Percentiles rank a stretch among this genome's conserved stretches.
Evolutionary conservation across 129 eudicot species (phyloP).

Genomic region (Arctium lappa): DNA sequence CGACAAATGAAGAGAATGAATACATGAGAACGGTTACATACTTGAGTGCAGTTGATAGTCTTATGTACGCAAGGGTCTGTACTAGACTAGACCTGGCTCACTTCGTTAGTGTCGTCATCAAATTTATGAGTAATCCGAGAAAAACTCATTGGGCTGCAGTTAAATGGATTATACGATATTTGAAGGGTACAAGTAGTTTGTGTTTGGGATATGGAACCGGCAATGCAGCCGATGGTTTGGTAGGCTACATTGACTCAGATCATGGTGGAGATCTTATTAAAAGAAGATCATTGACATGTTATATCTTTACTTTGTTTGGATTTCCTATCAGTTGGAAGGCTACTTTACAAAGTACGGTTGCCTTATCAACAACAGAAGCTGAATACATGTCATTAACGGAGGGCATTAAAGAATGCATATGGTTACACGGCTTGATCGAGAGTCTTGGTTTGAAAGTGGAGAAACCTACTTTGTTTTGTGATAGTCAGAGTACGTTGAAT

Average conservation of each 20-base stretch:
- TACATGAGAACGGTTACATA: neutral
- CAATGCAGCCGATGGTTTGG: too few species aligned
- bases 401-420: neutral
- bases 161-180: neutral
- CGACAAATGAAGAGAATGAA: neutral
- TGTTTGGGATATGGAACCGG: too few species aligned
- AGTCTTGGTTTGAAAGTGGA: neutral
- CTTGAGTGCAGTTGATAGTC: neutral
- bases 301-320: too few species aligned
- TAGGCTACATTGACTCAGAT: too few species aligned
- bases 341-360: too few species aligned
- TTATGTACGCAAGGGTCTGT: slow-evolving; percentile 7
- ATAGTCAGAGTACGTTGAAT: neutral
- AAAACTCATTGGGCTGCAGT: neutral
- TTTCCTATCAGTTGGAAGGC: too few species aligned
- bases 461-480: neutral
- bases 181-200: neutral
- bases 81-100: neutral
- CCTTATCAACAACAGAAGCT: too few species aligned
- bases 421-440: neutral
- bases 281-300: too few species aligned
- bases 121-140: neutral
- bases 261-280: too few species aligned
- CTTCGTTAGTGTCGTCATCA: neutral
- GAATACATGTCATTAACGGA: too few species aligned